Percentiles rank a stretch among this genome's conserved stretches.
These are phyloP conservation scores for Cruciata laevipes DNA, from an alignment of 257 asterid genomes.

Conservation along the genomic window DNA sequence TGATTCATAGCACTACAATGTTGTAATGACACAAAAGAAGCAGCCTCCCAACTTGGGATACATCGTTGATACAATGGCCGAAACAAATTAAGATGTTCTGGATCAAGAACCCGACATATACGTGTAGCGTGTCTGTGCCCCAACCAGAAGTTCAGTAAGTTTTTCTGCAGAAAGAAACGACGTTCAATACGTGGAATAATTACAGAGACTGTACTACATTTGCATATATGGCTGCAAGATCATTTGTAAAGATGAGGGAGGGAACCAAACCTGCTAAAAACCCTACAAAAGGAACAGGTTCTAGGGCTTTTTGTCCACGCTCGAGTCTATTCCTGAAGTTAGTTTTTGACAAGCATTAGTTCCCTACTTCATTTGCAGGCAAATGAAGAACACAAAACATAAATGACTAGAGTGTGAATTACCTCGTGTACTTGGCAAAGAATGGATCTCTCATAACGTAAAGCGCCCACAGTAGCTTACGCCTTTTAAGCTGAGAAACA, in stretches of 20 bases:
- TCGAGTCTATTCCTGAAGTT: conserved; percentile 70
- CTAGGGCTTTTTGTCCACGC: conserved; percentile 51
- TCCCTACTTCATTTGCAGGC: background rate
- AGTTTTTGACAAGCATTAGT: conserved; percentile 18
- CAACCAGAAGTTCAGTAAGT: conserved; percentile 72
- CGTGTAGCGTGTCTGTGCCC: conserved; percentile 95
- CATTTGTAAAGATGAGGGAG: background rate
- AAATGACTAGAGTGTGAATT: conserved; percentile 13
- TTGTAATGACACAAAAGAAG: background rate
- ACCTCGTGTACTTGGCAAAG: conserved; percentile 81
- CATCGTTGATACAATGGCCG: background rate
- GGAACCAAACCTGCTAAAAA: conserved; percentile 54
- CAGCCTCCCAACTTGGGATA: background rate
- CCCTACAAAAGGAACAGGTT: conserved; percentile 80
- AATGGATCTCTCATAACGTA: conserved; percentile 98
- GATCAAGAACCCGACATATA: conserved; percentile 95
- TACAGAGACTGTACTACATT: background rate
- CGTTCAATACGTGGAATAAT: background rate
- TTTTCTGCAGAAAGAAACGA: conserved; percentile 48
- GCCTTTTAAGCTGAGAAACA: conserved; percentile 60
- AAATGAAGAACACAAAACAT: background rate
- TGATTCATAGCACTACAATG: background rate
- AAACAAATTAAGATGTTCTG: background rate
- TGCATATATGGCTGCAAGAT: background rate
- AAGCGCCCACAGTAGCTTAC: conserved; percentile 85